These are phyloP conservation scores for Phytophthora aleatoria DNA, from an alignment of 352 stramenopile species.

Conservation along the genomic window DNA sequence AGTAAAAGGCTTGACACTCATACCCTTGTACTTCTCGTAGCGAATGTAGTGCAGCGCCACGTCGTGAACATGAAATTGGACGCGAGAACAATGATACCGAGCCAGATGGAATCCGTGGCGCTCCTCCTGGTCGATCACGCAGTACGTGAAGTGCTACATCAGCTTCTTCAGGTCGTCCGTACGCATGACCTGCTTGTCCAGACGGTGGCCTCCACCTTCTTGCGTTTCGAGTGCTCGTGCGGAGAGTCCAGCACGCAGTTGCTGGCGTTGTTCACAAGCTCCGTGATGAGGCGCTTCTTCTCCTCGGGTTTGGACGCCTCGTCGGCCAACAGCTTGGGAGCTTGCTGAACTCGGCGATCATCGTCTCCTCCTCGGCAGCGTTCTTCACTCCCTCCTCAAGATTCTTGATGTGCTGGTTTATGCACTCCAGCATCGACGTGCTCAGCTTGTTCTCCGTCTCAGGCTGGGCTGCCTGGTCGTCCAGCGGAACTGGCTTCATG, in stretches of 20 bases:
- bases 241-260: constrained; percentile 87
- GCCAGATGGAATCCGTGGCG: constrained; percentile 16
- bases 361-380: constrained; percentile 64
- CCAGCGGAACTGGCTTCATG: constrained; percentile 82
- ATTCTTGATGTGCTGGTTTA: constrained; percentile 84
- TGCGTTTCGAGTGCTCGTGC: constrained; percentile 85
- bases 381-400: constrained; percentile 81
- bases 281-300: constrained; percentile 87
- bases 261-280: constrained; percentile 86
- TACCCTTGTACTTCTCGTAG: too few relatives aligned
- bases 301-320: constrained; percentile 87
- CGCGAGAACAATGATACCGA: too few relatives aligned
- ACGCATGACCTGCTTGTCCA: constrained; percentile 83
- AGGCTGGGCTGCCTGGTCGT: constrained; percentile 76
- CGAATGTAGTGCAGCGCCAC: too few relatives aligned
- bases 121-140: constrained; percentile 90
- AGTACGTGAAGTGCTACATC: constrained; percentile 89
- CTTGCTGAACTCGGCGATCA: constrained; percentile 78
- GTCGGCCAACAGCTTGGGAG: constrained; percentile 74
- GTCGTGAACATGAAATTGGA: too few relatives aligned
- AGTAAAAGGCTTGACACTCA: too few relatives aligned
- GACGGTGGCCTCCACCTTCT: constrained; percentile 86
- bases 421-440: constrained; percentile 76
- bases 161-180: constrained; percentile 86
- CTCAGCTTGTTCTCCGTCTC: constrained; percentile 81